Percentiles rank a stretch among this genome's conserved stretches.
phyloP scores from a whole-genome alignment of 345 rosid species.

The Citropsis articulata region DNA sequence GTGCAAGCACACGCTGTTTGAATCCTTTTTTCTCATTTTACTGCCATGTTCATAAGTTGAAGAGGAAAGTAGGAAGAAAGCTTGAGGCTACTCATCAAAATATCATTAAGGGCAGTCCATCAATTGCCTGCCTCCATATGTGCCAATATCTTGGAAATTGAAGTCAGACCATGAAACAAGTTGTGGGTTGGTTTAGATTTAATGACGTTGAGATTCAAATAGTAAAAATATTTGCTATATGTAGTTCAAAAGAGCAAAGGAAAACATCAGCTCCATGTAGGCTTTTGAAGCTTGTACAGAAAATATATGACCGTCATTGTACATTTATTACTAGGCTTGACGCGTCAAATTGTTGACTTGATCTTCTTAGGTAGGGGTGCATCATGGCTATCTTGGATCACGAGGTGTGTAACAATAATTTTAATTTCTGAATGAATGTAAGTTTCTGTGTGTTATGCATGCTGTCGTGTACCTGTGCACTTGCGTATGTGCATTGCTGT shows the following conservation, averaged over 20 bases:
- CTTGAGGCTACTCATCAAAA: not conserved
- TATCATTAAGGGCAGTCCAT: not conserved
- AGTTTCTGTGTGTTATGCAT: not conserved
- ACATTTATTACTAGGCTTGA: not conserved
- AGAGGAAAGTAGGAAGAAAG: not conserved
- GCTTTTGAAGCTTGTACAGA: not conserved
- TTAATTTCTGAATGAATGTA: not conserved
- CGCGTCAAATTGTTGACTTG: not conserved
- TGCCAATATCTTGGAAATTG: not conserved
- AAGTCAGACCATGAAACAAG: not conserved
- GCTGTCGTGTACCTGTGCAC: not conserved
- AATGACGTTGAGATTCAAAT: not conserved
- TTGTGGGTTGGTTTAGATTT: not conserved
- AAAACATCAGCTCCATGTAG: not conserved
- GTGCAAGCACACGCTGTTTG: not conserved
- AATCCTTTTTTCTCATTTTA: not conserved
- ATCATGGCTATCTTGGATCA: not conserved
- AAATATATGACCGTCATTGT: not conserved
- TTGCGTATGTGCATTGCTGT: not conserved
- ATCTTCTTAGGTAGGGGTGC: constrained; percentile 2
- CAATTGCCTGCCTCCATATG: not conserved
- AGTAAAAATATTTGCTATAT: not conserved
- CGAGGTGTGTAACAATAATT: not conserved
- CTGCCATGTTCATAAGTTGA: not conserved
- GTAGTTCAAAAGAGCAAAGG: not conserved